These are phyloP conservation scores for Prunus kanzakura DNA, from an alignment of 306 rosid species.

Conservation along the genomic window DNA sequence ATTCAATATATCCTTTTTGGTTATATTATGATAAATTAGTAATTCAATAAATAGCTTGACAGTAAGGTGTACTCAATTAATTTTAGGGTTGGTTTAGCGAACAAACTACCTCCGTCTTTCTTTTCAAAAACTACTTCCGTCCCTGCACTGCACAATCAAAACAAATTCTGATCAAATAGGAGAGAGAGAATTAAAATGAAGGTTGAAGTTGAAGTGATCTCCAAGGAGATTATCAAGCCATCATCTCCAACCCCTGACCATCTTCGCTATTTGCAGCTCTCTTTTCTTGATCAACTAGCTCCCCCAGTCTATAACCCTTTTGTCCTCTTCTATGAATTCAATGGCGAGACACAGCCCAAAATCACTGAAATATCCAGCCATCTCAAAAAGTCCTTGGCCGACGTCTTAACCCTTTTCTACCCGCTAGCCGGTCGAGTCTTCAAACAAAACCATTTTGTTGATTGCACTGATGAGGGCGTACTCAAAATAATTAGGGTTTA, in stretches of 20 bases:
- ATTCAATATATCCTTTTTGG: no score
- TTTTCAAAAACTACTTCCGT: no score
- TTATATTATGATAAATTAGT: no score
- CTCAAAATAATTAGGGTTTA: no score
- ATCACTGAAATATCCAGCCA: constrained; percentile 13
- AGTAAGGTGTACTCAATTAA: no score
- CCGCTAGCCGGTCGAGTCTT: constrained; percentile 24
- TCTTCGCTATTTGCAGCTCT: constrained; percentile 40
- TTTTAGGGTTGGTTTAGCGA: no score
- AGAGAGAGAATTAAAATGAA: no score
- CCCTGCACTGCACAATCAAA: no score
- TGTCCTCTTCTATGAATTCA: constrained; percentile 30
- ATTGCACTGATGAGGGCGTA: constrained; percentile 32
- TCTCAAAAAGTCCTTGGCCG: constrained; percentile 26
- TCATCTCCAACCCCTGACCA: constrained; percentile 41
- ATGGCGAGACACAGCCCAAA: neutral
- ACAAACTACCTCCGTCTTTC: no score
- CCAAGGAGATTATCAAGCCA: constrained; percentile 40
- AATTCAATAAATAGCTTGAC: no score
- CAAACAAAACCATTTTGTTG: constrained; percentile 15
- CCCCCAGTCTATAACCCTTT: constrained; percentile 36
- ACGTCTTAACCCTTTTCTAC: constrained; percentile 26
- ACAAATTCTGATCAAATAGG: no score
- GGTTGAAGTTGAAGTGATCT: constrained; percentile 22
- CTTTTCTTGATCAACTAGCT: constrained; percentile 53